phyloP scores from a whole-genome alignment of 352 stramenopile genomes.

The Thraustochytrium sp. region DNA sequence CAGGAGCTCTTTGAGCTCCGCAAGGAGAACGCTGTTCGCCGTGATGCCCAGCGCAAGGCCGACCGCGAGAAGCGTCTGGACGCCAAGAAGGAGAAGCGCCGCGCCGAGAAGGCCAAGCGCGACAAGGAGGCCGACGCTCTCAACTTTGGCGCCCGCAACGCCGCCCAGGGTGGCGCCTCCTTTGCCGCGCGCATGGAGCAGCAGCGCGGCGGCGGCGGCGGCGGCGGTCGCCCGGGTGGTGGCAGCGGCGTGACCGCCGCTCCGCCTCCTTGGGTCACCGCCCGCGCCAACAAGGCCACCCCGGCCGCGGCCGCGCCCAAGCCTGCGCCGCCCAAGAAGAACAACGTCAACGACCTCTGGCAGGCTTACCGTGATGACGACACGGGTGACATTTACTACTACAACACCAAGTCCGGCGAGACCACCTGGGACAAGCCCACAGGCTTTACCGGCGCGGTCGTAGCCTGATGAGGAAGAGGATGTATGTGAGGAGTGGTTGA shows the following conservation, averaged over 20 bases:
- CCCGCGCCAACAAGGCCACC: slow-evolving; percentile 2
- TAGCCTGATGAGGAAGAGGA: neutral
- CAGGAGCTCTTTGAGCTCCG: slow-evolving; percentile 24
- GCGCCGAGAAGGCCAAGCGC: slow-evolving; percentile 33
- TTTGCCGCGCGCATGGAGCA: slow-evolving; percentile 6
- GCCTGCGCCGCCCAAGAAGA: neutral
- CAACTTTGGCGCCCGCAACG: slow-evolving; percentile 32
- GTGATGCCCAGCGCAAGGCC: slow-evolving; percentile 17
- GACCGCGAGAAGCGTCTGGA: slow-evolving; percentile 16
- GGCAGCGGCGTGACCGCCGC: neutral
- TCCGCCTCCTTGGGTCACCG: slow-evolving; percentile 4
- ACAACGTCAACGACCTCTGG: slow-evolving; percentile 15
- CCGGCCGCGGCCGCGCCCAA: neutral
- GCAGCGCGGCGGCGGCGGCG: neutral
- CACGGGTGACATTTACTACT: slow-evolving; percentile 34
- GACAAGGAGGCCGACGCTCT: slow-evolving; percentile 31
- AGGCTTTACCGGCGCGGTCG: neutral
- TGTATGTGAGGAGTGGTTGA: no score
- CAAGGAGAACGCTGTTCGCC: neutral
- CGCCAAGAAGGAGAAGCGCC: slow-evolving; percentile 37
- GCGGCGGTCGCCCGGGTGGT: neutral
- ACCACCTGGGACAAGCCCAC: neutral
- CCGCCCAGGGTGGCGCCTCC: slow-evolving; percentile 24
- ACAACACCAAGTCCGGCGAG: slow-evolving; percentile 9
- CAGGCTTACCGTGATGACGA: slow-evolving; percentile 32